phyloP scores from a whole-genome alignment of 1,139 yeast species.

The Geotrichum candidum region DNA sequence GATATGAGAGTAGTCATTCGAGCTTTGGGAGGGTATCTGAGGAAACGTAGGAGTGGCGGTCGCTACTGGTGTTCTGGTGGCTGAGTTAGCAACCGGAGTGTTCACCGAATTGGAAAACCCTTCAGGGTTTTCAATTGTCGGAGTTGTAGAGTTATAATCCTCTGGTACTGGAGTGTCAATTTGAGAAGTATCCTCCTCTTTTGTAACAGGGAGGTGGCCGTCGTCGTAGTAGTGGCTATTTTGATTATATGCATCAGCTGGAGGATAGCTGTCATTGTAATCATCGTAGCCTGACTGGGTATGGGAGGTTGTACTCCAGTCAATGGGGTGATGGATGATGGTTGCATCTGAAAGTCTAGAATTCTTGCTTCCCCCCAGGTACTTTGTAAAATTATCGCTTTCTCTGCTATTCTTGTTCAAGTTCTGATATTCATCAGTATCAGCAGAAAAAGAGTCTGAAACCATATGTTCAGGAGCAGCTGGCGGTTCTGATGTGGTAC shows the following conservation, averaged over 20 bases:
- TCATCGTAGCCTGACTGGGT: not conserved
- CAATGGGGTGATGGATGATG: constrained; percentile 12
- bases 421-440: not conserved
- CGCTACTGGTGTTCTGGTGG: not conserved
- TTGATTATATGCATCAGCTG: not conserved
- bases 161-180: not conserved
- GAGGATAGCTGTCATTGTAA: not conserved
- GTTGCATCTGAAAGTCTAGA: constrained; percentile 12
- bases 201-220: not conserved
- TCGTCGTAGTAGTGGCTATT: not conserved
- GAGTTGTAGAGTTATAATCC: not conserved
- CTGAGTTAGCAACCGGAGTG: not conserved
- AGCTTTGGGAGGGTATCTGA: not conserved
- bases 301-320: constrained; percentile 10
- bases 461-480: not conserved
- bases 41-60: not conserved
- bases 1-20: not conserved
- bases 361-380: not conserved
- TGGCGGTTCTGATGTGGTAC: not conserved
- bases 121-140: not conserved
- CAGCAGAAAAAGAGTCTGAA: not conserved
- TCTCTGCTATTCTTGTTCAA: not conserved
- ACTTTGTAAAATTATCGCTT: constrained; percentile 1
- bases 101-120: not conserved
- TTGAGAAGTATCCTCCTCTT: not conserved